phyloP scores from a whole-genome alignment of 2,329 filamentous ascomycete species.

The Pezicula rhizophila region DNA sequence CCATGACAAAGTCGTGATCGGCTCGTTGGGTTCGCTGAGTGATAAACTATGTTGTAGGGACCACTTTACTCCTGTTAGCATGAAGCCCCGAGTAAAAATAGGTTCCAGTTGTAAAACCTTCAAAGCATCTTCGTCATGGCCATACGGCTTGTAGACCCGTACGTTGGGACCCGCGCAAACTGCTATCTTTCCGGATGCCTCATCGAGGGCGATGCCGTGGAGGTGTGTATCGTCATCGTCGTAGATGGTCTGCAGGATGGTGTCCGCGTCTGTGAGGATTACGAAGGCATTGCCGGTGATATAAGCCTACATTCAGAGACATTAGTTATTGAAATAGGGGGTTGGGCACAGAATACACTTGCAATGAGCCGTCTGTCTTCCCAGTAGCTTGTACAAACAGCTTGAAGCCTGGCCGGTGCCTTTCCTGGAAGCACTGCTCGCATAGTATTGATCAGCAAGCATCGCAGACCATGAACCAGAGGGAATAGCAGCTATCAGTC shows the following conservation, averaged over 20 bases:
- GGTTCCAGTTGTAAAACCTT: slow-evolving; percentile 49
- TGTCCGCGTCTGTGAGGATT: slow-evolving; percentile 68
- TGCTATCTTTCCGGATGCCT: slow-evolving; percentile 78
- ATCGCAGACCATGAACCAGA: slow-evolving; percentile 8
- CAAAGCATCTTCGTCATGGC: slow-evolving; percentile 61
- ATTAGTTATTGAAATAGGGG: slow-evolving; percentile 6
- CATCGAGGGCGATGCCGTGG: slow-evolving; percentile 74
- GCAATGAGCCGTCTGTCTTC: slow-evolving; percentile 67
- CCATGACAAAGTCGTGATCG: slow-evolving; percentile 69
- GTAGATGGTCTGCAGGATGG: slow-evolving; percentile 85
- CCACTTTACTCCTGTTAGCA: slow-evolving; percentile 42
- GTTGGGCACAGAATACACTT: slow-evolving; percentile 28
- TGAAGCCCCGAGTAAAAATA: slow-evolving; percentile 1
- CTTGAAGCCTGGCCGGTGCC: slow-evolving; percentile 72
- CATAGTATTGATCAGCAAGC: slow-evolving; percentile 45
- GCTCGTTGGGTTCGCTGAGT: slow-evolving; percentile 34
- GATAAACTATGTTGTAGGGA: slow-evolving; percentile 57
- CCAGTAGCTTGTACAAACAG: slow-evolving; percentile 69
- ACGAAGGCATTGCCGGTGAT: slow-evolving; percentile 84
- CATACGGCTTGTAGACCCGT: slow-evolving; percentile 74
- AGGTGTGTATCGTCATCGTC: slow-evolving; percentile 62
- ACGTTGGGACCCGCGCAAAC: slow-evolving; percentile 61
- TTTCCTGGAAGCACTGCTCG: slow-evolving; percentile 73
- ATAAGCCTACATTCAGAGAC: slow-evolving; percentile 56
- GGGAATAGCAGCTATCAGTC: neutral